phyloP scores from a whole-genome alignment of 495 filamentous ascomycete species.

The Penicillium alfredii region DNA sequence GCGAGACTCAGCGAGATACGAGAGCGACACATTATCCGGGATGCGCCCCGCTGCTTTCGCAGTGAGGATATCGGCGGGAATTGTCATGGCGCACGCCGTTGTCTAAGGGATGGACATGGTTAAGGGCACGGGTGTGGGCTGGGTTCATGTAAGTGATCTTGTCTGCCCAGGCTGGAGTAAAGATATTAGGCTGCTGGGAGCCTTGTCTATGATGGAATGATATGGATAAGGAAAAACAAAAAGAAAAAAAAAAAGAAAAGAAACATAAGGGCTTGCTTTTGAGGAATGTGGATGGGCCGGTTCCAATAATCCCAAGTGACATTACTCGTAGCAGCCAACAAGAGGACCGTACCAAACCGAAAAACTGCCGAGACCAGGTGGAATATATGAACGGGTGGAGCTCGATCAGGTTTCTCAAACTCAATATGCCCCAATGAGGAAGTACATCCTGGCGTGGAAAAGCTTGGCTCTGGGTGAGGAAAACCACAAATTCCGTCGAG shows the following conservation, averaged over 20 bases:
- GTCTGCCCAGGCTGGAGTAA: too few species aligned
- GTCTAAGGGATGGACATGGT: constrained; percentile 11
- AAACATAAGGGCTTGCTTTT: not conserved
- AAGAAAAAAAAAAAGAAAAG: not conserved
- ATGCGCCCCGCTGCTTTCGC: constrained; percentile 27
- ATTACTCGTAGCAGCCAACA: too few species aligned
- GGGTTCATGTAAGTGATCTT: constrained; percentile 4
- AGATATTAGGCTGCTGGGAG: too few species aligned
- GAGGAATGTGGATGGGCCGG: not conserved
- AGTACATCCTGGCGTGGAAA: not conserved
- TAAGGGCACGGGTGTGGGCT: not conserved
- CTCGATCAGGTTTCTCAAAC: too few species aligned
- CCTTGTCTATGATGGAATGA: too few species aligned
- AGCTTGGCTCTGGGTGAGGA: too few species aligned
- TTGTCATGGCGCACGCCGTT: constrained; percentile 18
- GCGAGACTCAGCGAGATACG: constrained; percentile 35
- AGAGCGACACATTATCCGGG: constrained; percentile 25
- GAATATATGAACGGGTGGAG: too few species aligned
- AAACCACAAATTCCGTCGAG: too few species aligned
- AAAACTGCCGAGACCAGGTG: too few species aligned
- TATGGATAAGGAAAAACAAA: too few species aligned
- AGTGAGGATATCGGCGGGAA: constrained; percentile 26
- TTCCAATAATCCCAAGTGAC: not conserved
- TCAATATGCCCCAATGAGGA: not conserved
- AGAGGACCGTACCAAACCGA: too few species aligned